Evolutionary conservation across 2,329 filamentous ascomycete species (phyloP).

Genomic region (Pseudofabraea citricarpa): DNA sequence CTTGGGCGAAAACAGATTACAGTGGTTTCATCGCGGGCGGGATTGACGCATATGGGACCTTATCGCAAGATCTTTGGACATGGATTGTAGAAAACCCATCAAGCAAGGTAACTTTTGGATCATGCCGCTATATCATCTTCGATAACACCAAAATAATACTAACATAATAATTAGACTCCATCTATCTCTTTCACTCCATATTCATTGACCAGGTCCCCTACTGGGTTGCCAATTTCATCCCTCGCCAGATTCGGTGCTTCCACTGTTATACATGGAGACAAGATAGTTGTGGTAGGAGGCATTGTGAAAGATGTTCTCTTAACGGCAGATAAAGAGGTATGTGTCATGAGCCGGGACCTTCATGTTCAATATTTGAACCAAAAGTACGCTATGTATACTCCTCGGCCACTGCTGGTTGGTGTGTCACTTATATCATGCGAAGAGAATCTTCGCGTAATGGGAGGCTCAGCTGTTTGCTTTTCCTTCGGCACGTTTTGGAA

Average conservation of each 20-base stretch:
- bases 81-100: constrained; percentile 50
- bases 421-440: constrained; percentile 48
- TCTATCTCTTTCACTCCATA: constrained; percentile 23
- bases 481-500: constrained; percentile 89
- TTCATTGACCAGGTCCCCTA: too few species aligned
- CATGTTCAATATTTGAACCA: too few species aligned
- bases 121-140: too few species aligned
- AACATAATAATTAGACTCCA: constrained; percentile 22
- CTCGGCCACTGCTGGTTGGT: constrained; percentile 67
- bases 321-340: constrained; percentile 46
- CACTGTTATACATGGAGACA: constrained; percentile 24
- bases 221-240: constrained; percentile 4
- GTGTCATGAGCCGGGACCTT: constrained; percentile 6
- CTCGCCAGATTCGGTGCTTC: constrained; percentile 38
- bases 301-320: constrained; percentile 37
- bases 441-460: constrained; percentile 55
- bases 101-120: constrained; percentile 10
- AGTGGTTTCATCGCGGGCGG: constrained; percentile 69
- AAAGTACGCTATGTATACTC: too few species aligned
- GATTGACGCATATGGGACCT: constrained; percentile 57
- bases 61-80: constrained; percentile 57
- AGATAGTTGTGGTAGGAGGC: constrained; percentile 38
- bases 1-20: constrained; percentile 13
- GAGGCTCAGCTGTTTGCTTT: constrained; percentile 84
- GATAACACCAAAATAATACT: too few species aligned